Evolutionary conservation across 306 rosid genomes (phyloP).

Genomic region (Pueraria montana): DNA sequence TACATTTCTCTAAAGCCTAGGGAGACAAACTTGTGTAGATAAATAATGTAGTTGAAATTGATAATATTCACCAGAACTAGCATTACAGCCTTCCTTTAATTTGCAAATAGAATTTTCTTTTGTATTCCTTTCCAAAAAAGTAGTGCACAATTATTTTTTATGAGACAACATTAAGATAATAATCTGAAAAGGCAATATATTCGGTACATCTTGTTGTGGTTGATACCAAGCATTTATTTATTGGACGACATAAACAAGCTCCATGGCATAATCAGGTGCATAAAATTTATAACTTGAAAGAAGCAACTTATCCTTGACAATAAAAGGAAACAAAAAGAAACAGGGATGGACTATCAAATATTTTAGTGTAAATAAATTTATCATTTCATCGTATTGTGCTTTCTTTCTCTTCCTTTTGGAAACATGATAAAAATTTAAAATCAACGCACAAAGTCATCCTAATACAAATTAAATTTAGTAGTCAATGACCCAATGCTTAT

Average conservation of each 20-base stretch:
- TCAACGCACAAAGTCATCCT: neutral
- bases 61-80: neutral
- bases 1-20: constrained; percentile 23
- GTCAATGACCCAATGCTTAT: neutral
- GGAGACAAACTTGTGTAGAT: constrained; percentile 10
- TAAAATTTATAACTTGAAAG: neutral
- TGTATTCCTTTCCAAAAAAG: neutral
- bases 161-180: constrained; percentile 5
- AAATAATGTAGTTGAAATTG: constrained; percentile 1
- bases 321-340: neutral
- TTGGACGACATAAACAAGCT: neutral
- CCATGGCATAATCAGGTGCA: constrained; percentile 2
- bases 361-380: neutral
- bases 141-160: neutral
- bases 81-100: constrained; percentile 16
- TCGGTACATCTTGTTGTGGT: neutral
- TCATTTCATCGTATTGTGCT: neutral
- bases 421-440: constrained; percentile 4
- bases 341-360: constrained; percentile 15
- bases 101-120: neutral
- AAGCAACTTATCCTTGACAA: neutral
- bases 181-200: neutral
- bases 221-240: neutral
- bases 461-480: neutral
- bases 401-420: constrained; percentile 15